Evolutionary conservation across 1,284 basidiomycete species (phyloP), one percentile per base, ranked within the genome.

Genomic region (Pseudozyma thailandica): DNA sequence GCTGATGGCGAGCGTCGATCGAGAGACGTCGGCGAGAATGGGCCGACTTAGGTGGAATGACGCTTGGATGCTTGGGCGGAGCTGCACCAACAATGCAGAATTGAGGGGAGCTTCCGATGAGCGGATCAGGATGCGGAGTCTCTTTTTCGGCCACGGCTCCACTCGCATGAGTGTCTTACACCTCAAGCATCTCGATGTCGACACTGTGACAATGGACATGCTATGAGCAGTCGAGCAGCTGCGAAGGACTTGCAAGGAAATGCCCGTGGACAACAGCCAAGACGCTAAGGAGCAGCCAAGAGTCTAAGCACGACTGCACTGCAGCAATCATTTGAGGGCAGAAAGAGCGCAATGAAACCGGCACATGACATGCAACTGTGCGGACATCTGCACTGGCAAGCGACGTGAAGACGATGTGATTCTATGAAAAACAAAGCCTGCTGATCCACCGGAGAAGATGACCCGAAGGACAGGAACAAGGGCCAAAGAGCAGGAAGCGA

Each of bases 21-120:
- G 48, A 48, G 41, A 18, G 8, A 20, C 37, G 2, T 37, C 13
- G 6, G 15, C 33, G 15, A 16, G 13, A 31, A 26, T 38, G 18
- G 28, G 37, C 49, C 18, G 33, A 35, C 38, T 10, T 23, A 54
- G 48, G 55, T 41, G 54, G 10, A n/a, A 54, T 59, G 63, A 65
- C 63, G 63, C 35, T 21, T 25, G 27, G 12, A 45, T 15, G 38
- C 62, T 51, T 42, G 25, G 26, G 54, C 46, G 45, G 50, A 51
- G 50, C 45, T 33, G 8, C 27, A n/a, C 27, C 23, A 15, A 27
- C 25, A 27, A n/a, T 15, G 25, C 3, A 38, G 33, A n/a, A 20
- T 18, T 37, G 18, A n/a, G n/a, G 41, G 28, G 18, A 18, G 15
- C 53, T 30, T 43, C 23, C 48, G 30, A 31, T 38, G n/a, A 54